phyloP scores from a whole-genome alignment of 768 basidiomycete genomes.

The Hypsizygus marmoreus region DNA sequence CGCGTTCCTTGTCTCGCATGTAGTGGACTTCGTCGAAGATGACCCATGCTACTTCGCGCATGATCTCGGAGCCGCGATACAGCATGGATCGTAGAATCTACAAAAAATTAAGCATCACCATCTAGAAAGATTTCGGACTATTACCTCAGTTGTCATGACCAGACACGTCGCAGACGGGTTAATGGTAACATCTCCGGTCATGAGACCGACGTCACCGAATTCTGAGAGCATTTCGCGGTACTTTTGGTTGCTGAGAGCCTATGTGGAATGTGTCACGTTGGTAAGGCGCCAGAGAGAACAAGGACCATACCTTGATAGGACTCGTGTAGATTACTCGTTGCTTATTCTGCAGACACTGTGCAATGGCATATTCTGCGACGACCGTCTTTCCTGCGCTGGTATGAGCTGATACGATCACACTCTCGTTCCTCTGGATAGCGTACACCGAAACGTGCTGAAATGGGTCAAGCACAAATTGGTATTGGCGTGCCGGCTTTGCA shows the following conservation, averaged over 20 bases:
- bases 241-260: constrained; percentile 99
- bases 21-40: constrained; percentile 99
- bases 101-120: neutral
- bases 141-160: constrained; percentile 99
- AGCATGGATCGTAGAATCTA: constrained; percentile 99
- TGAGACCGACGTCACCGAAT: constrained; percentile 98
- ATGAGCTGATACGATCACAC: constrained; percentile 96
- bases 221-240: constrained; percentile 97
- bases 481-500: constrained; percentile 86
- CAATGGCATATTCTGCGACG: constrained; percentile 99
- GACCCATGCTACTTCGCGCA: constrained; percentile 99
- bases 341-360: constrained; percentile 89
- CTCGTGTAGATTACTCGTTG: constrained; percentile 98
- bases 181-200: constrained; percentile 99
- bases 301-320: constrained; percentile 84
- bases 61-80: constrained; percentile 97
- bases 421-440: constrained; percentile 96
- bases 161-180: constrained; percentile 96
- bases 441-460: constrained; percentile 95
- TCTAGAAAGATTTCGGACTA: constrained; percentile 17
- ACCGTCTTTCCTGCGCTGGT: constrained; percentile 99
- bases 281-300: constrained; percentile 7
- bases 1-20: constrained; percentile 99
- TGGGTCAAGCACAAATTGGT: constrained; percentile 96
- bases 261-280: too few species aligned